Conservation (phyloP, 2,329 filamentous ascomycete genomes). For the Rugonectria rugulosa region DNA sequence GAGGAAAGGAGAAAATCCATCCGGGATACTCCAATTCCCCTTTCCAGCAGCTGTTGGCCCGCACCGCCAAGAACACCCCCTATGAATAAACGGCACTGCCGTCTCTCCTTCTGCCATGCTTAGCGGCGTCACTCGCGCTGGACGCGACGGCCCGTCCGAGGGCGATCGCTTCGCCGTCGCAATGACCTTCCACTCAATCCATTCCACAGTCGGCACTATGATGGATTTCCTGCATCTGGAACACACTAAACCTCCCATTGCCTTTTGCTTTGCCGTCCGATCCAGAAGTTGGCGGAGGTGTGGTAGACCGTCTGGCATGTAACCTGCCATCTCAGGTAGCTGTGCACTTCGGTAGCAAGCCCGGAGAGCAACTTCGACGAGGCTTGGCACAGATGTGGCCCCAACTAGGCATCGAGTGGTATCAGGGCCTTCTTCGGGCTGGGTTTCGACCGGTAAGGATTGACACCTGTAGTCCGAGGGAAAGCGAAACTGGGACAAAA, state of each 20-base stretch:
- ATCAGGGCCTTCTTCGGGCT: constrained; percentile 16
- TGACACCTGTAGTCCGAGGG: constrained; percentile 29
- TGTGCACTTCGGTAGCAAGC: constrained; percentile 54
- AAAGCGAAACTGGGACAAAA: constrained; percentile 43
- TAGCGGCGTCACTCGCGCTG: constrained; percentile 33
- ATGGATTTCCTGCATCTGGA: constrained; percentile 58
- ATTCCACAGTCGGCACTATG: constrained; percentile 61
- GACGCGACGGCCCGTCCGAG: constrained; percentile 8
- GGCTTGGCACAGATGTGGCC: constrained; percentile 53
- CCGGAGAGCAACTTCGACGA: constrained; percentile 59
- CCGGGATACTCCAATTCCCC: constrained; percentile 31
- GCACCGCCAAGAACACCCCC: constrained; percentile 61
- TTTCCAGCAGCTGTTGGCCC: constrained; percentile 41
- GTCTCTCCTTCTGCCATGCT: constrained; percentile 45
- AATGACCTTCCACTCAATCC: constrained; percentile 69
- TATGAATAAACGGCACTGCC: constrained; percentile 55
- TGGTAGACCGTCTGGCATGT: constrained; percentile 51
- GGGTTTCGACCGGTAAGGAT: constrained; percentile 32
- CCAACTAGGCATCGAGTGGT: constrained; percentile 21
- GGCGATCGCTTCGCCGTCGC: constrained; percentile 25
- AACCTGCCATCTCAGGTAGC: constrained; percentile 51
- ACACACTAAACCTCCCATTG: constrained; percentile 59
- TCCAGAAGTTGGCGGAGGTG: constrained; percentile 52
- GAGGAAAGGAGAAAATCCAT: constrained; percentile 25
- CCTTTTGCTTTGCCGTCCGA: constrained; percentile 50